phyloP scores from a whole-genome alignment of 2,329 filamentous ascomycete species.

The Metarhizium rileyi region DNA sequence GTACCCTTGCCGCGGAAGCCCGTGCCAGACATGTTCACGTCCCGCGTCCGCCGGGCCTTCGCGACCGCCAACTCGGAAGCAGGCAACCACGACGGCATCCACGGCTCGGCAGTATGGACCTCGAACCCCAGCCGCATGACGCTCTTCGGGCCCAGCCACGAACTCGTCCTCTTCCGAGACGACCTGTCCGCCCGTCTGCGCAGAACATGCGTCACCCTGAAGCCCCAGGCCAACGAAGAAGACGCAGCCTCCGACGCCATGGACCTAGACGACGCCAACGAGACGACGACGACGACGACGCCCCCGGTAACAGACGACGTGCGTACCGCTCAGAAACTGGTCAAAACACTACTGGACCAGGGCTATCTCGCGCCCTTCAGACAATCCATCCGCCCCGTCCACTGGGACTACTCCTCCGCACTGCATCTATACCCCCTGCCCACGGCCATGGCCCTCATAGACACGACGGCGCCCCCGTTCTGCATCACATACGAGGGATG shows the following conservation, averaged over 20 bases:
- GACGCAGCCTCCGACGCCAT: constrained; percentile 21
- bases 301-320: constrained; percentile 33
- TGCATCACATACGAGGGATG: constrained; percentile 90
- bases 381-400: constrained; percentile 64
- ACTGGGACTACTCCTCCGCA: constrained; percentile 77
- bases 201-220: constrained; percentile 65
- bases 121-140: constrained; percentile 76
- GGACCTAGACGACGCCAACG: constrained; percentile 31
- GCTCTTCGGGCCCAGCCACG: constrained; percentile 79
- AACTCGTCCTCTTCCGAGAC: constrained; percentile 80
- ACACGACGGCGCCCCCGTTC: constrained; percentile 73
- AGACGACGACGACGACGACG: constrained; percentile 18
- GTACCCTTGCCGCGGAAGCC: constrained; percentile 58
- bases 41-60: constrained; percentile 72
- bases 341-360: constrained; percentile 88
- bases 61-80: constrained; percentile 65
- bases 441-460: constrained; percentile 71
- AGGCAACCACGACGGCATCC: constrained; percentile 32
- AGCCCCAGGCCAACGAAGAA: constrained; percentile 28
- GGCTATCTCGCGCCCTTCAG: constrained; percentile 82
- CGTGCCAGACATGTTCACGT: constrained; percentile 85
- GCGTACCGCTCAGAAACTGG: constrained; percentile 61
- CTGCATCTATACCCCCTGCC: constrained; percentile 83
- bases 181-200: constrained; percentile 73
- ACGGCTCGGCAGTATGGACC: constrained; percentile 67